Conservation (phyloP, 352 stramenopile genomes). For the Albugo laibachii region DNA sequence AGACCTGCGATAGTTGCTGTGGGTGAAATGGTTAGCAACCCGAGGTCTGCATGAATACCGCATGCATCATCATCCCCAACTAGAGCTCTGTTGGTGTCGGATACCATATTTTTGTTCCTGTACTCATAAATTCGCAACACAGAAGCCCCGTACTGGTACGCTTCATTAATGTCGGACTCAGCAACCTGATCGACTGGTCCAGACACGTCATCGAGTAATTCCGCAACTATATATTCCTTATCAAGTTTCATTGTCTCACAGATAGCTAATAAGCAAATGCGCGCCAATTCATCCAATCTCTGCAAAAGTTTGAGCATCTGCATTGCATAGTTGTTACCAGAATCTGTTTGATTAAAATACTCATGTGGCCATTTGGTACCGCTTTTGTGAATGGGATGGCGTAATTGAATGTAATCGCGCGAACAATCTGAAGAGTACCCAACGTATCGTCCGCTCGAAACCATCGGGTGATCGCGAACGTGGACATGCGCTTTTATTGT, state of each 20-base stretch:
- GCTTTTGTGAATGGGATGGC: conserved; percentile 31
- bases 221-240: conserved; percentile 29
- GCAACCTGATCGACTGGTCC: conserved; percentile 11
- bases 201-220: conserved; percentile 25
- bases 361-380: conserved; percentile 53
- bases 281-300: conserved; percentile 37
- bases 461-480: conserved; percentile 13
- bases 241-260: conserved; percentile 54
- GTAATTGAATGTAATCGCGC: conserved; percentile 62
- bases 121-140: conserved; percentile 77
- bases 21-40: conserved; percentile 59
- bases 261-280: conserved; percentile 56
- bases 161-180: conserved; percentile 9
- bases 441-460: conserved; percentile 48
- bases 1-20: conserved; percentile 46
- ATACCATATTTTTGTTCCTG: conserved; percentile 24
- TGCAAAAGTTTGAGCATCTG: conserved; percentile 36
- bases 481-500: not conserved
- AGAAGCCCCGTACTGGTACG: conserved; percentile 56
- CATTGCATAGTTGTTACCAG: conserved; percentile 19
- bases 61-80: conserved; percentile 37
- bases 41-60: conserved; percentile 56
- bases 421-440: conserved; percentile 52
- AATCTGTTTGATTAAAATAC: conserved; percentile 32
- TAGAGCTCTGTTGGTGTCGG: conserved; percentile 6